Evolutionary conservation across 805 yeast species (phyloP), one percentile per base, ranked within the genome.

Genomic region (Ogataea nitratoaversa): DNA sequence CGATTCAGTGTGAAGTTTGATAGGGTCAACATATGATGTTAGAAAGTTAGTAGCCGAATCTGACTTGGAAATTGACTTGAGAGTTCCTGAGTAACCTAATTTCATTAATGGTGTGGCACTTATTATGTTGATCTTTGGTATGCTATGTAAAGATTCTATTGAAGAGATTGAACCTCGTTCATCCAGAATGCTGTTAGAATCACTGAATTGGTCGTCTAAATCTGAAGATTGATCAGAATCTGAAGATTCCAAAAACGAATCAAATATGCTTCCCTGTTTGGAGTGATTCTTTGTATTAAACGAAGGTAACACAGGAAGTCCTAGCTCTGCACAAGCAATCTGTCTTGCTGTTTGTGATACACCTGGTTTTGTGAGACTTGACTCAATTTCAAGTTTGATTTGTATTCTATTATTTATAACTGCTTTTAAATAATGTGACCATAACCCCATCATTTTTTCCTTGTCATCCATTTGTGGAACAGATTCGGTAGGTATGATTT

Each of bases 361-460:
- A 14, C 11, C 14, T 8, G 42, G 40, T 13, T 30, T 40, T 7
- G 42, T 33, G 5, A 48, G 33, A 16, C 32, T 32, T 18, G 36
- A 43, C 13, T 41, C 43, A 29, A 60, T 42, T 31, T 58, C 63
- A 11, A 60, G 25, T 20, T 59, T 57, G 46, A 61, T 51, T 29
- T 48, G 54, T 24, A 62, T 52, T 29, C 65, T 51, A 32, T 50
- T 53, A 18, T 44, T 44, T 16, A 62, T 44, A 11, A 48, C 51
- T 5, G 41, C 39, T 36, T 51, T 53, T 30, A 62, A 30, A 38
- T 54, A 57, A 27, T 59, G 60, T 3, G 42, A 37, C 66, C 66
- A 62, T 17, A 57, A 33, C 5, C 42, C 40, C 11, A 52, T 20
- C 7, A 59, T 20, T n/a, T 43, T 40, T 8, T 48, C 49, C 1